A percentile compares a stretch with the other conserved stretches of the same genome.
phyloP scores from a whole-genome alignment of 768 basidiomycete genomes.

The Boletus subparvulus region DNA sequence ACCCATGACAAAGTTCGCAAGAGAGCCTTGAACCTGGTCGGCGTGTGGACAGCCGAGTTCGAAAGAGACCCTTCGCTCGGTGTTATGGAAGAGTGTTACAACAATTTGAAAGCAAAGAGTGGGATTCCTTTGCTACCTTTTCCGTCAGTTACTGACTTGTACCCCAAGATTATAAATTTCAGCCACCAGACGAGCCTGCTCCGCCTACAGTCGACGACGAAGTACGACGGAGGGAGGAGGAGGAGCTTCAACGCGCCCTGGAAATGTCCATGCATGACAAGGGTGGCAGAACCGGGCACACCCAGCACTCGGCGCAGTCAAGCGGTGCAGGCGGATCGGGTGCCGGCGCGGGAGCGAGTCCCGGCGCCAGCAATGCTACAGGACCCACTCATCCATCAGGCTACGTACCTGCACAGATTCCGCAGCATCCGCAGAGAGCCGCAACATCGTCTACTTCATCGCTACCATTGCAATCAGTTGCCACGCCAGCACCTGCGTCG shows the following conservation, averaged over 20 bases:
- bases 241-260: constrained; percentile 88
- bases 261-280: constrained; percentile 93
- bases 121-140: constrained; percentile 12
- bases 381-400: constrained; percentile 49
- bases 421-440: constrained; percentile 43
- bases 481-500: constrained; percentile 14
- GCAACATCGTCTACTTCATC: constrained; percentile 32
- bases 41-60: constrained; percentile 83
- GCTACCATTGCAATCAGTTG: constrained; percentile 20
- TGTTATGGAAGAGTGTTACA: constrained; percentile 89
- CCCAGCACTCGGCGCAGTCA: constrained; percentile 41
- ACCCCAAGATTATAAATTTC: constrained; percentile 67
- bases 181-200: constrained; percentile 56
- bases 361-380: constrained; percentile 16
- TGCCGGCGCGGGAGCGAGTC: constrained; percentile 20
- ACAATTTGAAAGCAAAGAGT: constrained; percentile 82
- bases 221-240: constrained; percentile 81
- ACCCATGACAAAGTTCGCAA: constrained; percentile 90
- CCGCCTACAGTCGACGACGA: constrained; percentile 78
- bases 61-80: constrained; percentile 77
- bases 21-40: constrained; percentile 68
- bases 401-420: constrained; percentile 58
- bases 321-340: constrained; percentile 38
- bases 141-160: constrained; percentile 11
- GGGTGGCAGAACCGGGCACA: constrained; percentile 69